Percentiles rank a stretch among this genome's conserved stretches.
These are phyloP conservation scores for Fraxinus greggii DNA, from an alignment of 305 asterid species.

Conservation along the genomic window DNA sequence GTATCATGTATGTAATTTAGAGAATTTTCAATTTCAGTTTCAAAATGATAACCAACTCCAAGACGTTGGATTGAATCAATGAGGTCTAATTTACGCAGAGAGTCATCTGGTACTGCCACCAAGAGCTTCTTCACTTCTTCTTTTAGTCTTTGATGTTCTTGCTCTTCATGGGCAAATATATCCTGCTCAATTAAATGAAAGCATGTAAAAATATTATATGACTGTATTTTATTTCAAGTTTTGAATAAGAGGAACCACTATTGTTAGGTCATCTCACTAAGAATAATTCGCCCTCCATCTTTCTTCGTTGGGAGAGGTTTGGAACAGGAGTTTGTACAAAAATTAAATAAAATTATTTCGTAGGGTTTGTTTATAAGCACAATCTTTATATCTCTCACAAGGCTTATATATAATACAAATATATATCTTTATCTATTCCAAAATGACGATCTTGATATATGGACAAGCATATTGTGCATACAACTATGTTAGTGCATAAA, in stretches of 20 bases:
- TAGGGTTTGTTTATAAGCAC: no score
- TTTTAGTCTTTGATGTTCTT: neutral
- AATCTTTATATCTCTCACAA: no score
- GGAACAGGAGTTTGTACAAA: no score
- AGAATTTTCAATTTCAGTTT: slow-evolving; percentile 15
- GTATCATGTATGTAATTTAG: neutral
- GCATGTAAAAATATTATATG: no score
- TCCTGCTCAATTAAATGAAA: slow-evolving; percentile 15
- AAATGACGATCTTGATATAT: neutral
- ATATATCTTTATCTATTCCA: no score
- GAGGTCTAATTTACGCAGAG: neutral
- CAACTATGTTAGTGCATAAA: no score
- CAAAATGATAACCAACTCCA: slow-evolving; percentile 28
- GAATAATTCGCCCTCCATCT: no score
- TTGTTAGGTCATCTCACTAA: no score
- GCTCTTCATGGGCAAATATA: neutral
- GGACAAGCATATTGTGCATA: neutral
- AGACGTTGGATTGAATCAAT: slow-evolving; percentile 10
- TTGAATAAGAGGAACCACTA: neutral
- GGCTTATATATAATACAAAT: no score
- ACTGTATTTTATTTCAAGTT: neutral
- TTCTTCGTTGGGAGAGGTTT: no score
- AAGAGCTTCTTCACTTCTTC: slow-evolving; percentile 17
- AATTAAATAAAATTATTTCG: no score
- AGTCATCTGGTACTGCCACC: neutral